A percentile compares a stretch with the other conserved stretches of the same genome.
Evolutionary conservation across 495 filamentous ascomycete genomes (phyloP).

Genomic region (Podospora conica): DNA sequence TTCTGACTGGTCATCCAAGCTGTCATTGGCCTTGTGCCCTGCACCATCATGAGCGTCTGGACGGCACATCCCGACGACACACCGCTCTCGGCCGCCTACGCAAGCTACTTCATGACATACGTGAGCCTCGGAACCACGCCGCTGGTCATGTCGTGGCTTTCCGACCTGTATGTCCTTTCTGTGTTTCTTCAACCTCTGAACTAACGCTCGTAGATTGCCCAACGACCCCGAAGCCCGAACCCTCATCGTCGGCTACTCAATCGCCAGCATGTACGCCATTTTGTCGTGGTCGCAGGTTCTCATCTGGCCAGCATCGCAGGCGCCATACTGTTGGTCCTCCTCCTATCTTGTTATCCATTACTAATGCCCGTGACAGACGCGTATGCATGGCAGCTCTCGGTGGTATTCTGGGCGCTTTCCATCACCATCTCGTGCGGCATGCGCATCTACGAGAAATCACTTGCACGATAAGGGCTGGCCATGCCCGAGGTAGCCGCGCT

Average conservation of each 20-base stretch:
- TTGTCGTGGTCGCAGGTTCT: conserved; percentile 38
- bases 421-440: conserved; percentile 11
- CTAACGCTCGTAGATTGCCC: no score
- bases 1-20: background rate
- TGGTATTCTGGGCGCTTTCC: conserved; percentile 33
- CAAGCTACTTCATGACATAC: conserved; percentile 37
- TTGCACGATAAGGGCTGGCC: background rate
- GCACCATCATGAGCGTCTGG: conserved; percentile 36
- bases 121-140: conserved; percentile 34
- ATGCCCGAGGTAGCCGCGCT: background rate
- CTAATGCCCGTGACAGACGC: conserved; percentile 20
- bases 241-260: conserved; percentile 34
- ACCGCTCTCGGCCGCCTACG: conserved; percentile 29
- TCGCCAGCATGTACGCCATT: conserved; percentile 35
- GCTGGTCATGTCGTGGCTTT: conserved; percentile 36
- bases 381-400: conserved; percentile 35
- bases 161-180: conserved; percentile 26
- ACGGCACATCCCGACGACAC: conserved; percentile 28
- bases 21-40: conserved; percentile 33
- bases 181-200: background rate
- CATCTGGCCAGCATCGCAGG: conserved; percentile 37
- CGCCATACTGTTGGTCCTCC: conserved; percentile 31
- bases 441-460: background rate
- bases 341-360: background rate
- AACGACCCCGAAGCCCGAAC: conserved; percentile 37